A percentile compares a stretch with the other conserved stretches of the same genome.
Conservation (phyloP, 1,284 basidiomycete genomes). For the Bondarzewia mesenterica region DNA sequence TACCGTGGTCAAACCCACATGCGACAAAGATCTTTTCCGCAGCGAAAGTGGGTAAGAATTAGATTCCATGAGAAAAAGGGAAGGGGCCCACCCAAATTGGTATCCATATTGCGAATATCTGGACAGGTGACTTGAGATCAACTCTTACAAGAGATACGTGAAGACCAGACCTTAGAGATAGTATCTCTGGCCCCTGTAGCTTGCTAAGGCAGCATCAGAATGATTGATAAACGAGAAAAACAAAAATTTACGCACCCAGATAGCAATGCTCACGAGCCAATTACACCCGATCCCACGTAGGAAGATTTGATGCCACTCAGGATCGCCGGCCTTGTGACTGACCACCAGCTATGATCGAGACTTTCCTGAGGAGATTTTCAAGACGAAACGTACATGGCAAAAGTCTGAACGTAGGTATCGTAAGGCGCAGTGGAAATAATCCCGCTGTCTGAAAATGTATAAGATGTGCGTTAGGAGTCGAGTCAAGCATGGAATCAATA, state of each 20-base stretch:
- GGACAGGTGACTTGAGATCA: background rate
- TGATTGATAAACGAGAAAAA: no score
- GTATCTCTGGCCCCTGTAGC: constrained; percentile 66
- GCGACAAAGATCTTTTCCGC: constrained; percentile 54
- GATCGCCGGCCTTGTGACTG: constrained; percentile 56
- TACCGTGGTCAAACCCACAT: constrained; percentile 67
- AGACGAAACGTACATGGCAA: constrained; percentile 40
- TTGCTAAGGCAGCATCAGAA: constrained; percentile 38
- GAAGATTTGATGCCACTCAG: constrained; percentile 69
- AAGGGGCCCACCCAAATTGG: constrained; percentile 54
- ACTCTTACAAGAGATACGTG: background rate
- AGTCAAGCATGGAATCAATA: constrained; percentile 4
- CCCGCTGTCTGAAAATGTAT: constrained; percentile 37
- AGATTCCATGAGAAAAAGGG: background rate
- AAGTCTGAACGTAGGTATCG: constrained; percentile 37
- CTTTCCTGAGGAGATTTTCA: background rate
- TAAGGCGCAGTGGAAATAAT: constrained; percentile 54
- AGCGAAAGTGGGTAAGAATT: background rate
- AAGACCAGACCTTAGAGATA: constrained; percentile 47
- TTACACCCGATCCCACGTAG: constrained; percentile 74
- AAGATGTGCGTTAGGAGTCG: no score
- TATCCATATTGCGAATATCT: constrained; percentile 66
- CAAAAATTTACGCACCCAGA: constrained; percentile 72
- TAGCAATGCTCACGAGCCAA: constrained; percentile 70
- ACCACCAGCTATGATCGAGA: background rate